A percentile compares a stretch with the other conserved stretches of the same genome.
phyloP scores from a whole-genome alignment of 1,284 basidiomycete genomes.

The Naganishia cerealis region DNA sequence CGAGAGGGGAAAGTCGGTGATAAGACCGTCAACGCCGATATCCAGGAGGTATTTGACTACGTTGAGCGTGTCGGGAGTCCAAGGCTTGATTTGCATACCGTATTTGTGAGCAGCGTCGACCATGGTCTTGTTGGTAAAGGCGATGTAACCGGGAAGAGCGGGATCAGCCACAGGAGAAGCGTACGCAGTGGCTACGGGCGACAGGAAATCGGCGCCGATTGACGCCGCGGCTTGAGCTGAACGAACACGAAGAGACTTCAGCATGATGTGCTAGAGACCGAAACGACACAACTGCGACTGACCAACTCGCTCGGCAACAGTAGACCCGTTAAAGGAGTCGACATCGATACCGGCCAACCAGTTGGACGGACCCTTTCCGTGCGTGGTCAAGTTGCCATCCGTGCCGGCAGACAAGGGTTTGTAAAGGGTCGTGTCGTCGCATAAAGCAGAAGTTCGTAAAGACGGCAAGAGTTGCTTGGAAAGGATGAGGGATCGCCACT shows the following conservation, averaged over 20 bases:
- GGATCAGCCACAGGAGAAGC: constrained; percentile 57
- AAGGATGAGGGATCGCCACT: constrained; percentile 44
- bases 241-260: constrained; percentile 53
- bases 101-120: constrained; percentile 65
- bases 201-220: constrained; percentile 68
- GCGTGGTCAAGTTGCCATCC: constrained; percentile 43
- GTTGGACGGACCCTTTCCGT: constrained; percentile 43
- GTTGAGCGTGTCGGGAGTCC: constrained; percentile 67
- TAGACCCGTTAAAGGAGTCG: constrained; percentile 41
- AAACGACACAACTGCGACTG: neutral
- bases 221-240: constrained; percentile 63
- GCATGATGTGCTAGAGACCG: neutral
- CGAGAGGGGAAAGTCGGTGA: constrained; percentile 44
- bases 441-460: constrained; percentile 46
- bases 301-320: constrained; percentile 41
- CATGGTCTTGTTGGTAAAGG: constrained; percentile 69
- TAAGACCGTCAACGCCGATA: constrained; percentile 64
- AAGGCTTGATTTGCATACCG: constrained; percentile 67
- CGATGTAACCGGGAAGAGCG: constrained; percentile 56
- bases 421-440: constrained; percentile 44
- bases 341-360: constrained; percentile 46
- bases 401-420: constrained; percentile 33
- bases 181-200: constrained; percentile 60
- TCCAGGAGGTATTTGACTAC: constrained; percentile 63
- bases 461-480: constrained; percentile 43